Evolutionary conservation across 495 filamentous ascomycete species (phyloP), one percentile per base, ranked within the genome.

Genomic region (Xylaria acuta): DNA sequence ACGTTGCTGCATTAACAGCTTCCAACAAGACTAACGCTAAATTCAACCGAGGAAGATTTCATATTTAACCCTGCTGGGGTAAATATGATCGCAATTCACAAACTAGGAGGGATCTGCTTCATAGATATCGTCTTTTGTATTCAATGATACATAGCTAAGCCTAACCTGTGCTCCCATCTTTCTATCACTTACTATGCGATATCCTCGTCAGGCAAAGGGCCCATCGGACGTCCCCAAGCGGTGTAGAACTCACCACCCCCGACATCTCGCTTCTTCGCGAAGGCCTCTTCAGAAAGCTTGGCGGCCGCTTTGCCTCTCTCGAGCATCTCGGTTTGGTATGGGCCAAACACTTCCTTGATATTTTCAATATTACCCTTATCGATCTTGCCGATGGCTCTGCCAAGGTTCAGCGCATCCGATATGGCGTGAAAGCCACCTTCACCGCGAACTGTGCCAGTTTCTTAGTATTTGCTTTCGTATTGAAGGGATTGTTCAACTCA

Each of bases 381-480:
- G 34, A 73, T 34, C 64, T 40, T 47, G 32, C 70, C 32, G 27
- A 36, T 38, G 8, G 71, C 60, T 25, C 71, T 69, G 8, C 70
- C 73, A 22, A 75, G 71, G 14, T 77, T 72, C 0, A 77, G 72
- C 27, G 75, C 75, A 41, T 77, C 74, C 18, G 73, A 66, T 38
- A 75, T 67, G 7, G 75, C 75, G 49, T 77, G 74, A 36, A 73
- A 75, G 5, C 69, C 73, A 32, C 75, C 75, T 68, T 74, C 73
- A 1, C 75, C 73, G 41, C 75, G 73, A 47, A 77, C 73, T 77
- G 16, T 54, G 38, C 16, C 14, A 14, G 11, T 1, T 30, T 34
- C 11, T 67, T 0, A 67, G 64, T 9, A 22, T 38, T 40, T 14
- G 3, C 9, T 18, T 40, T 2, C 20, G 9, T 25, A 5, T 25